Conservation (phyloP, 495 filamentous ascomycete genomes). For the Pyrenula aspistea region DNA sequence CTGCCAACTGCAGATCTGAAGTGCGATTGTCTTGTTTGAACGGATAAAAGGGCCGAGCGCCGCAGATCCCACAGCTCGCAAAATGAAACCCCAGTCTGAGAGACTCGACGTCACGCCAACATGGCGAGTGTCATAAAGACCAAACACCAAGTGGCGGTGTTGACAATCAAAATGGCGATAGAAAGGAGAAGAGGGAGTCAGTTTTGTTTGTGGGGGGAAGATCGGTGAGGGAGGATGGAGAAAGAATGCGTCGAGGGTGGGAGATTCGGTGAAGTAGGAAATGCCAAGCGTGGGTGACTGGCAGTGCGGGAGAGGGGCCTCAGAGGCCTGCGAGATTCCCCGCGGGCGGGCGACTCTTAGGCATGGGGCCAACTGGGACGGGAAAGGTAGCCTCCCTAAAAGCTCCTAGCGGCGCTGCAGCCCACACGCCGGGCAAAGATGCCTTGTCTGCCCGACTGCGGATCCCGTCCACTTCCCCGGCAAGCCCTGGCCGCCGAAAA, state of each 20-base stretch:
- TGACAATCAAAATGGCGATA: background rate
- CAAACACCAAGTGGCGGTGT: background rate
- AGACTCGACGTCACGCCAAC: background rate
- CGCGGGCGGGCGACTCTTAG: background rate
- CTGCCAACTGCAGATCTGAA: background rate
- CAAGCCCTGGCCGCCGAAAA: too few relatives aligned
- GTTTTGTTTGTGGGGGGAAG: background rate
- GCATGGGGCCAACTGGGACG: background rate
- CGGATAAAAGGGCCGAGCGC: constrained; percentile 6
- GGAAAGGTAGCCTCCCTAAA: background rate
- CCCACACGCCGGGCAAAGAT: background rate
- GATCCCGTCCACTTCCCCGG: background rate
- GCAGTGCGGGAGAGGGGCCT: background rate
- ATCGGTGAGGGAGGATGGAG: background rate
- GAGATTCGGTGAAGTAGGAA: background rate
- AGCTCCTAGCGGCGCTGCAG: background rate
- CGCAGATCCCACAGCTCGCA: constrained; percentile 7
- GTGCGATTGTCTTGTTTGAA: background rate
- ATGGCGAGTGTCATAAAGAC: background rate
- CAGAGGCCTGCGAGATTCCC: background rate
- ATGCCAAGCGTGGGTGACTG: background rate
- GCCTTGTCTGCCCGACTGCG: too few relatives aligned
- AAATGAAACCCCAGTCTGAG: constrained; percentile 1
- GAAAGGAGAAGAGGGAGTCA: background rate
- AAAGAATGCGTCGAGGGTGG: background rate